A percentile compares a stretch with the other conserved stretches of the same genome.
These are phyloP conservation scores for Saccharomyces hybrid DNA, from an alignment of 1,139 yeast genomes.

Conservation along the genomic window DNA sequence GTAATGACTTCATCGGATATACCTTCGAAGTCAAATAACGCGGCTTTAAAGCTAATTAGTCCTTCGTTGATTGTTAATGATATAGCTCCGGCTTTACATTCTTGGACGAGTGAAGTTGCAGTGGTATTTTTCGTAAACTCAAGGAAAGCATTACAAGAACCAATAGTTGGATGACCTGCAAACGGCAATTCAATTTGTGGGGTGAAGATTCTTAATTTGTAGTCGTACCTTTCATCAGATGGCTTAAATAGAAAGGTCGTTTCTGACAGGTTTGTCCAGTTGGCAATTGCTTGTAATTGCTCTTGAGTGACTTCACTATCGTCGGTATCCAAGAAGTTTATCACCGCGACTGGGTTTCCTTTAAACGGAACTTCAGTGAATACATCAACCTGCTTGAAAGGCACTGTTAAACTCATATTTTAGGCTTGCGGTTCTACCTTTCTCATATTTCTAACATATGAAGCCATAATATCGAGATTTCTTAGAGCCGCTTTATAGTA, in stretches of 20 bases:
- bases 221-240: conserved; percentile 35
- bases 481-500: background rate
- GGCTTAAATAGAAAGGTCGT: conserved; percentile 44
- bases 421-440: background rate
- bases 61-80: conserved; percentile 28
- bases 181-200: conserved; percentile 44
- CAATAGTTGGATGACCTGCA: conserved; percentile 57
- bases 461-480: background rate
- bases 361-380: conserved; percentile 38
- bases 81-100: conserved; percentile 41
- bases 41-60: conserved; percentile 23
- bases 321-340: conserved; percentile 19
- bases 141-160: conserved; percentile 40
- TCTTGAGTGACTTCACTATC: conserved; percentile 27
- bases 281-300: conserved; percentile 42
- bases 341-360: conserved; percentile 53
- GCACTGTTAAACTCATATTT: conserved; percentile 14
- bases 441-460: background rate
- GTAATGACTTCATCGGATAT: conserved; percentile 24
- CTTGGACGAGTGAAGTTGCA: conserved; percentile 31
- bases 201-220: conserved; percentile 43
- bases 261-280: conserved; percentile 52
- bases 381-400: conserved; percentile 47
- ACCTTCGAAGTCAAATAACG: conserved; percentile 15
- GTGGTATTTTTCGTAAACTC: conserved; percentile 32